phyloP scores from a whole-genome alignment of 257 asterid genomes.

The Cynanchum wilfordii region DNA sequence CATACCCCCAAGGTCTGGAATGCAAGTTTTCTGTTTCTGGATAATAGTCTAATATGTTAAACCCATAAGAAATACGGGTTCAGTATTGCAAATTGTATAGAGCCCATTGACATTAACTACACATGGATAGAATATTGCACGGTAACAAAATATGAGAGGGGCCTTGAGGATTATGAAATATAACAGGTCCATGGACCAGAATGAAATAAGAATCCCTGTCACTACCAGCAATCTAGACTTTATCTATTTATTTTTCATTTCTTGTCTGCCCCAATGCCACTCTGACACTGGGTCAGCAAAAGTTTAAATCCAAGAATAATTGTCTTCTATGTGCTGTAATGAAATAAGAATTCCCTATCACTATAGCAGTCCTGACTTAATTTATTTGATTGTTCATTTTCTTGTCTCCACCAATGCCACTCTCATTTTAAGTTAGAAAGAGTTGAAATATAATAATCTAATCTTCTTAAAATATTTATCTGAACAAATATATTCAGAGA shows the following conservation, averaged over 20 bases:
- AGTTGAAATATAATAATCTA: background rate
- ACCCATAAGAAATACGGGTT: background rate
- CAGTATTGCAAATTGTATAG: background rate
- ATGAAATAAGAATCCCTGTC: no score
- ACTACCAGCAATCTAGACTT: no score
- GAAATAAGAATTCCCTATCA: background rate
- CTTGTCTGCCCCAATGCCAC: no score
- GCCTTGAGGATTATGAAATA: background rate
- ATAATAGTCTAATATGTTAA: background rate
- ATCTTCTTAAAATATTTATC: background rate
- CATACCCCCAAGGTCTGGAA: background rate
- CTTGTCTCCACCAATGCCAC: background rate
- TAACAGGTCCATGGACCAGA: background rate
- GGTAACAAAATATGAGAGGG: background rate
- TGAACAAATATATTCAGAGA: background rate
- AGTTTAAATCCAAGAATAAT: no score
- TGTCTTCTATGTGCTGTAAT: no score
- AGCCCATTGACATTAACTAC: background rate
- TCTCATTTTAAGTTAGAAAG: background rate
- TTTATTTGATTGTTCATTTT: background rate
- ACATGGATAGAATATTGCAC: background rate
- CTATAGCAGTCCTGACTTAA: background rate
- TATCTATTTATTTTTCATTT: no score
- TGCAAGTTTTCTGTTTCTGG: background rate
- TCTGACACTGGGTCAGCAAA: no score